phyloP scores from a whole-genome alignment of 176 grass and related monocot species.

The Guadua angustifolia region DNA sequence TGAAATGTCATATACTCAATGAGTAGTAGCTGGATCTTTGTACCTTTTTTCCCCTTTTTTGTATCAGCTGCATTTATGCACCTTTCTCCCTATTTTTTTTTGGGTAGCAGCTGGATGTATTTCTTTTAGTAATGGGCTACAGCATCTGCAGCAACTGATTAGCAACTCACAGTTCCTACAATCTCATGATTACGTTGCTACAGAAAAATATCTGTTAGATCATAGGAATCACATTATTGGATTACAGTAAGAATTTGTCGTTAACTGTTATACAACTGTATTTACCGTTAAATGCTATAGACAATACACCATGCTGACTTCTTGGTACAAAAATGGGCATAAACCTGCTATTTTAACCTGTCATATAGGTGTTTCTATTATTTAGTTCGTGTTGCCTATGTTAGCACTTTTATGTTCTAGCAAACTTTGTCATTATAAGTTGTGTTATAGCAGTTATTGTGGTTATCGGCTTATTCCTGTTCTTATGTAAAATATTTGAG shows the following conservation, averaged over 20 bases:
- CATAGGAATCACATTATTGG: neutral
- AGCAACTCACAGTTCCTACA: neutral
- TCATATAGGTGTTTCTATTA: constrained; percentile 19
- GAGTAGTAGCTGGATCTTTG: constrained; percentile 5
- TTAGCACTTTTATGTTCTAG: constrained; percentile 11
- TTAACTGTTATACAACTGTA: neutral
- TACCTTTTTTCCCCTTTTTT: neutral
- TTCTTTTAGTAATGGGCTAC: neutral
- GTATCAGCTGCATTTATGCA: neutral
- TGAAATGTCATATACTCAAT: neutral
- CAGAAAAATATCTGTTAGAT: neutral
- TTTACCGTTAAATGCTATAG: neutral
- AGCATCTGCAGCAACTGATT: constrained; percentile 1
- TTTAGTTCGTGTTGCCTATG: constrained; percentile 12
- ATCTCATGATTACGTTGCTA: neutral
- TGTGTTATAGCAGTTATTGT: neutral
- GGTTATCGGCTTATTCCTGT: neutral
- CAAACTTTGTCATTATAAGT: constrained; percentile 19
- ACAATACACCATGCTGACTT: neutral
- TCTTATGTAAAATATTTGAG: constrained; percentile 3
- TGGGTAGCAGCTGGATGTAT: neutral
- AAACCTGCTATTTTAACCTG: neutral
- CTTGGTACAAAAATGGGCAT: constrained; percentile 13
- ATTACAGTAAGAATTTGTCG: neutral
- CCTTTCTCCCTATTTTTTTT: neutral